phyloP scores from a whole-genome alignment of 2,329 filamentous ascomycete species.

The Metarhizium humberi region DNA sequence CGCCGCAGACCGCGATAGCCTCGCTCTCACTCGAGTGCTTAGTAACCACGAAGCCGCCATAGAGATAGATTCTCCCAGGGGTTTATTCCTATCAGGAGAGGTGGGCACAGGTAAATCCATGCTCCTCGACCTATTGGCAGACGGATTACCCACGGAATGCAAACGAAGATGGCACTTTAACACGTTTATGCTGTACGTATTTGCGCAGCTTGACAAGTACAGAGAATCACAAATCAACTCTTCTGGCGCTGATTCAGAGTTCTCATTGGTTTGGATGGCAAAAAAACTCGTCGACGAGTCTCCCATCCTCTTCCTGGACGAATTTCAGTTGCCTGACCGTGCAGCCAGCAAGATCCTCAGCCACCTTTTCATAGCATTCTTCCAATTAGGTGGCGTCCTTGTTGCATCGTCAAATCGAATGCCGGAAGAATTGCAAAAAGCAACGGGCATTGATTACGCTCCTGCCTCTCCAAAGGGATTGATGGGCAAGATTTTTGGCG shows the following conservation, averaged over 20 bases:
- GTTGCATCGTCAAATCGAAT: constrained; percentile 76
- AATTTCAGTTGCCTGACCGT: constrained; percentile 75
- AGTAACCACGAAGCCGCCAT: constrained; percentile 64
- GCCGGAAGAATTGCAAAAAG: constrained; percentile 72
- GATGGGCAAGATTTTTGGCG: constrained; percentile 37
- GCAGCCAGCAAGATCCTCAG: constrained; percentile 71
- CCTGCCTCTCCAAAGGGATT: constrained; percentile 44
- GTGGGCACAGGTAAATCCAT: constrained; percentile 80
- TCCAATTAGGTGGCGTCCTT: constrained; percentile 72
- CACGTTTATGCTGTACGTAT: constrained; percentile 73
- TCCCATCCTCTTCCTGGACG: constrained; percentile 71
- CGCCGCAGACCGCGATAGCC: constrained; percentile 44
- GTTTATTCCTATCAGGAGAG: constrained; percentile 69
- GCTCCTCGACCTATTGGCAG: constrained; percentile 74
- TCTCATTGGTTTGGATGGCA: constrained; percentile 65
- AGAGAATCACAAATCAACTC: constrained; percentile 29
- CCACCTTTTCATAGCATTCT: constrained; percentile 70
- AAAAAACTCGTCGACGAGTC: constrained; percentile 66
- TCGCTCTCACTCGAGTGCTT: constrained; percentile 60
- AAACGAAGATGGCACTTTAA: constrained; percentile 78
- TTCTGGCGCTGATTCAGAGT: constrained; percentile 29
- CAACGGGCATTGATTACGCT: constrained; percentile 59
- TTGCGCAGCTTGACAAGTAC: constrained; percentile 62
- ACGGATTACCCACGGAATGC: constrained; percentile 62
- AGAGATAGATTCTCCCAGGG: constrained; percentile 61